Percentiles rank a stretch among this genome's conserved stretches.
Evolutionary conservation across 345 rosid genomes (phyloP).

Genomic region (Salix purpurea): DNA sequence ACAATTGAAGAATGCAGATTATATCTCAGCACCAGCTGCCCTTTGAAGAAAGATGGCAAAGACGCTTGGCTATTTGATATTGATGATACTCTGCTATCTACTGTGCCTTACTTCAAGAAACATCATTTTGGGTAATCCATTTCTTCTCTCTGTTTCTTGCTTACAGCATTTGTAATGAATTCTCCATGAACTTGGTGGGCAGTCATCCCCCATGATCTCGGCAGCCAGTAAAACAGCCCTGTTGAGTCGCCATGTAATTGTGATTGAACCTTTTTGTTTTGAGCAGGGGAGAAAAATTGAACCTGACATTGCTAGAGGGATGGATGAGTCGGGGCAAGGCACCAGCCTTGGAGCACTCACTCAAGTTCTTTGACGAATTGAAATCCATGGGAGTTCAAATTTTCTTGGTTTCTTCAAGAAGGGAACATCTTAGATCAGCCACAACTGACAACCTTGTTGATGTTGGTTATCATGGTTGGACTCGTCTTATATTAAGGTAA

Average conservation of each 20-base stretch:
- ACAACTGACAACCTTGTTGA: slow-evolving; percentile 1
- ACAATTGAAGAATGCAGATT: not conserved
- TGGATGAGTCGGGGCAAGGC: not conserved
- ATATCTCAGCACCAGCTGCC: not conserved
- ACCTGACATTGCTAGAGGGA: not conserved
- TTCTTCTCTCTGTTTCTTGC: not conserved
- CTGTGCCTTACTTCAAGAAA: slow-evolving; percentile 1
- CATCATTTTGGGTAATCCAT: not conserved
- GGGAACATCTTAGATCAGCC: slow-evolving; percentile 1
- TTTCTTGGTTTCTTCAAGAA: slow-evolving; percentile 5
- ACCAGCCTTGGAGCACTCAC: slow-evolving; percentile 2
- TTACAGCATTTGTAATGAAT: not conserved
- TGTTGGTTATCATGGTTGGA: slow-evolving; percentile 2
- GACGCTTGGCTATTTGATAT: slow-evolving; percentile 1
- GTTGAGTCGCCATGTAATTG: not conserved
- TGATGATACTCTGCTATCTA: not conserved
- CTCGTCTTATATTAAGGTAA: not conserved
- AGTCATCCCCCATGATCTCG: too few species aligned
- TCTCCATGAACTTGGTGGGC: too few species aligned
- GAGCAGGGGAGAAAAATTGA: slow-evolving; percentile 2
- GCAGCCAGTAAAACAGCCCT: too few species aligned
- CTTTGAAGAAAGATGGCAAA: not conserved
- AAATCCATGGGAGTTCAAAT: not conserved
- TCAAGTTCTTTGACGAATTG: not conserved
- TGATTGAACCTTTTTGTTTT: not conserved